Evolutionary conservation across 2,329 filamentous ascomycete genomes (phyloP).

Genomic region (Penicillium digitatum): DNA sequence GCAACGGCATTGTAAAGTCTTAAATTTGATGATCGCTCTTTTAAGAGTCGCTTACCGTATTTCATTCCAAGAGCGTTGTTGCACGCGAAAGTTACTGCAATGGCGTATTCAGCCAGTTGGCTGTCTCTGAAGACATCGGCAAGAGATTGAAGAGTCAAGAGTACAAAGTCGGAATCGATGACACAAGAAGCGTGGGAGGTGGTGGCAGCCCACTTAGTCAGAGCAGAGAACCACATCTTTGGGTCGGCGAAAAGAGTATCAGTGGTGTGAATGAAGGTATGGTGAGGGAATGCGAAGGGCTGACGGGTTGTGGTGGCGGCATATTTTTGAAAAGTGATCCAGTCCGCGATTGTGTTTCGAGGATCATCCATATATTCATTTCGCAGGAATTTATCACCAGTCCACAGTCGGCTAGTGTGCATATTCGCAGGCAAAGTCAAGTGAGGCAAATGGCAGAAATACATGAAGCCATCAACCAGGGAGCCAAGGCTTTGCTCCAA

Average conservation of each 20-base stretch:
- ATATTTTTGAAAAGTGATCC: constrained; percentile 20
- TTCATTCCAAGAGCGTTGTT: constrained; percentile 60
- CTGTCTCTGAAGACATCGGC: constrained; percentile 46
- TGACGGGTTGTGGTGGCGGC: constrained; percentile 11
- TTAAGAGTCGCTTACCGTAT: constrained; percentile 69
- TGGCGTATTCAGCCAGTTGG: constrained; percentile 62
- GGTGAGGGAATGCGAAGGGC: constrained; percentile 36
- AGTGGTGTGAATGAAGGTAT: constrained; percentile 41
- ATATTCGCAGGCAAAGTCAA: constrained; percentile 29
- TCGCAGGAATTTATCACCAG: constrained; percentile 54
- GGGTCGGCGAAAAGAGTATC: constrained; percentile 54
- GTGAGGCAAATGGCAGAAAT: constrained; percentile 64
- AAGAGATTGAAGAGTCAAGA: constrained; percentile 57
- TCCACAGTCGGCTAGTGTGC: constrained; percentile 37
- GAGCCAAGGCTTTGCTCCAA: constrained; percentile 36
- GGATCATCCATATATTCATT: constrained; percentile 37
- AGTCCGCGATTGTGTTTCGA: constrained; percentile 22
- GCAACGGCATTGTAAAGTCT: constrained; percentile 76
- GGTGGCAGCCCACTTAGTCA: constrained; percentile 31
- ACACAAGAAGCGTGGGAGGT: constrained; percentile 28
- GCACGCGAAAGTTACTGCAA: constrained; percentile 62
- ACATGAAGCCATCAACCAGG: constrained; percentile 66
- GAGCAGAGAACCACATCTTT: constrained; percentile 48
- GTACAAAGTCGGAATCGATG: constrained; percentile 48
- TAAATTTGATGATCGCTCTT: constrained; percentile 59